Evolutionary conservation across 1,139 yeast species (phyloP).

Genomic region (Protomyces pachydermus): DNA sequence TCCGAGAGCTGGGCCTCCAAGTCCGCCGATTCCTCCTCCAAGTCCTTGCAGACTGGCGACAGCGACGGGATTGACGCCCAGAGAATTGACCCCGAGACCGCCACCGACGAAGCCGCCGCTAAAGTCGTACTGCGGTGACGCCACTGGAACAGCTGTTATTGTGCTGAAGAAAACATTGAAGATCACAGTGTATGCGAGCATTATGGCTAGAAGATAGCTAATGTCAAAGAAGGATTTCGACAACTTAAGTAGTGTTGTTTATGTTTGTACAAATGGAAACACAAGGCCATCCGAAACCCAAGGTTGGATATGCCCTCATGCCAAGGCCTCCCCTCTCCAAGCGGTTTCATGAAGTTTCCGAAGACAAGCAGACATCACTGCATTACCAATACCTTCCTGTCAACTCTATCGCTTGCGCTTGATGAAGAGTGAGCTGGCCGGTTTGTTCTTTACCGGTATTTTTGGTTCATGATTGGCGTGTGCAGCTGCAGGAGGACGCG

Average conservation of each 20-base stretch:
- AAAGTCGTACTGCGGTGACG: neutral
- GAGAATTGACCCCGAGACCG: neutral
- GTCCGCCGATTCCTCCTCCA: neutral
- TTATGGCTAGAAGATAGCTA: neutral
- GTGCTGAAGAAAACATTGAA: neutral
- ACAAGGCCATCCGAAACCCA: neutral
- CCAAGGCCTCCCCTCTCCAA: too few relatives aligned
- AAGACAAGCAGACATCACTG: too few relatives aligned
- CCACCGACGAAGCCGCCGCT: neutral
- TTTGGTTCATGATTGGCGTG: neutral
- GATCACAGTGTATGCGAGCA: neutral
- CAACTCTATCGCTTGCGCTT: conserved; percentile 10
- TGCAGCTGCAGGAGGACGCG: neutral
- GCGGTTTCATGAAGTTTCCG: too few relatives aligned
- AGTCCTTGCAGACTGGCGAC: neutral
- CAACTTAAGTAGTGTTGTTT: neutral
- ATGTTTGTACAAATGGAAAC: neutral
- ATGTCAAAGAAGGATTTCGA: neutral
- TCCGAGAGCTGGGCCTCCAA: neutral
- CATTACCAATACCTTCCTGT: too few relatives aligned
- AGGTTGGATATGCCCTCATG: neutral
- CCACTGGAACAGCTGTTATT: neutral
- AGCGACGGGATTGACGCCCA: too few relatives aligned
- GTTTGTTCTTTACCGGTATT: neutral
- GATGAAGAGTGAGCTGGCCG: conserved; percentile 17